phyloP scores from a whole-genome alignment of 2,329 filamentous ascomycete species.

The Geosmithia flava region DNA sequence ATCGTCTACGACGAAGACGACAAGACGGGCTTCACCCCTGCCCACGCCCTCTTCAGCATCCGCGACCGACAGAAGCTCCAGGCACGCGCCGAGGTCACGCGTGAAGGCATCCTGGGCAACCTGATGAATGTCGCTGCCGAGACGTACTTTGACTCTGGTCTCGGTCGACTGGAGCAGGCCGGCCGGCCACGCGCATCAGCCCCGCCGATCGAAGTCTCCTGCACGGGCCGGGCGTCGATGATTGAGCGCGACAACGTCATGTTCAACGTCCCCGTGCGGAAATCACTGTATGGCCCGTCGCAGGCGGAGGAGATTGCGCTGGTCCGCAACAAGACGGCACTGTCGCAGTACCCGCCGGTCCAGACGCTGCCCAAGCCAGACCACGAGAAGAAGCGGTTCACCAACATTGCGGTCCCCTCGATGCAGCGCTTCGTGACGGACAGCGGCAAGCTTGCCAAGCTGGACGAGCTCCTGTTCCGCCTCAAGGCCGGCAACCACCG shows the following conservation, averaged over 20 bases:
- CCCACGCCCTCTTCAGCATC: conserved; percentile 74
- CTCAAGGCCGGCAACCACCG: conserved; percentile 89
- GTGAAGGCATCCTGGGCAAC: conserved; percentile 58
- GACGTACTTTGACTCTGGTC: conserved; percentile 55
- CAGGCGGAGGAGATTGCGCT: conserved; percentile 59
- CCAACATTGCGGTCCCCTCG: conserved; percentile 82
- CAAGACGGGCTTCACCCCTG: conserved; percentile 44
- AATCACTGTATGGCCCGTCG: conserved; percentile 57
- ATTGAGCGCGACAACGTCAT: conserved; percentile 60
- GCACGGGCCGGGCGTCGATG: conserved; percentile 51
- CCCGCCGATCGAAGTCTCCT: conserved; percentile 73
- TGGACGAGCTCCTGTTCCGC: conserved; percentile 76
- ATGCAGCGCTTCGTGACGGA: conserved; percentile 98
- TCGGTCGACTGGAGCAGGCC: conserved; percentile 70
- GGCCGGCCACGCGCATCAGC: conserved; percentile 69
- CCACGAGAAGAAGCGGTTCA: conserved; percentile 74
- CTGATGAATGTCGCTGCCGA: conserved; percentile 68
- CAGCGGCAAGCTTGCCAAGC: conserved; percentile 85
- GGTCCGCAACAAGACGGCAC: conserved; percentile 59
- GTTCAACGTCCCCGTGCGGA: conserved; percentile 69
- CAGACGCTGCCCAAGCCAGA: conserved; percentile 66
- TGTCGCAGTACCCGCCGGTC: conserved; percentile 47
- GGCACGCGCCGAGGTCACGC: conserved; percentile 56
- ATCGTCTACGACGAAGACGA: conserved; percentile 58
- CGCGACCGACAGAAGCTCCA: conserved; percentile 53